Base-by-base conservation (phyloP, 129 eudicot genomes). In the Centaurea solstitialis region DNA sequence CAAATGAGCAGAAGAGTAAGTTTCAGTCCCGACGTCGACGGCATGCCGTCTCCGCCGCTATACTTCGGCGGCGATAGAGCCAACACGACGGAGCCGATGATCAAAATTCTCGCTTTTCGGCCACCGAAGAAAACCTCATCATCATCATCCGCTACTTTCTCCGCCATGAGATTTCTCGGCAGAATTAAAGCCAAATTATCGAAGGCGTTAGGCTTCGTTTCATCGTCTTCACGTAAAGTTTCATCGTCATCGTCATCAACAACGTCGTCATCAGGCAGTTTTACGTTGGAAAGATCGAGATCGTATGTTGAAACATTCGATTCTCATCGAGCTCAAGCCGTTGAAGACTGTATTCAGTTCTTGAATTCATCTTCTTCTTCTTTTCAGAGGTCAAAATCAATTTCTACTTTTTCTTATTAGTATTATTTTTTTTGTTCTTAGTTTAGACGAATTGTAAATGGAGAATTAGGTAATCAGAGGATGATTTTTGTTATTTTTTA, bases 301-400 rank as follows among this genome's bases (percentile, higher is more conserved):
- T 91, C 96, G 0, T 91, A 88, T 47, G 96, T 86, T 0, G 91
- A 88, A 80, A 68, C 89, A 0, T 73, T 88, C 9, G 96, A 91
- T 85, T 88, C 88, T 5, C 87, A 88, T 50, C 75, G 96, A 79
- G 96, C 96, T 71, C 91, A 91, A 78, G 96, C 96, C 17, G 87
- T 91, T 41, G 91, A 91, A 72, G 96, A 88, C 24, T 91, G 96
- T 72, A 91, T 91, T 33, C 86, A 91, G 87, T 91, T 91, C 80
- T 87, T 91, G 87, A 80, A 88, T 82, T 82, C 86, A n/a, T 79
- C 89, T 17, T 79, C 86, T 1, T 68, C 90, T 50, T 90, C 87
- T 83, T 87, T 85, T 83, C 91, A 69, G 72, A 91, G 96, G 87
- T 88, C 96, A 9, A 86, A 79, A 70, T 91, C 91, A 5, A 71